Conservation (phyloP, 208 protist genomes). For the Sergeia podlipaevii region DNA sequence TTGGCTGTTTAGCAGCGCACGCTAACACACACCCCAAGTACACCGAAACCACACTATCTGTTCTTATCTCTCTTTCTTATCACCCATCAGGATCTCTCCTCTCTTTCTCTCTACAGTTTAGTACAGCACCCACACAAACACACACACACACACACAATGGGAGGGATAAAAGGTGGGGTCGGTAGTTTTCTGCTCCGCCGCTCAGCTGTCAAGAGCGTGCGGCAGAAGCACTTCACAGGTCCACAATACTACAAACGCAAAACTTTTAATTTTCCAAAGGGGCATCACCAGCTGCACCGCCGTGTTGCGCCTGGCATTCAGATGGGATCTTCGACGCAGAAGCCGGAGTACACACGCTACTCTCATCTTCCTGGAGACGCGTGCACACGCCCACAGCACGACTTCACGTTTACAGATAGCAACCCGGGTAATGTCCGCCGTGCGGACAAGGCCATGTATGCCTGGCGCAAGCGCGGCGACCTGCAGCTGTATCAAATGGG, state of each 20-base stretch:
- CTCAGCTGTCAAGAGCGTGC: constrained; percentile 54
- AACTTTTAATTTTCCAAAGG: constrained; percentile 57
- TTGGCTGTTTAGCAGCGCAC: too few species aligned
- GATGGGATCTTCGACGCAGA: constrained; percentile 50
- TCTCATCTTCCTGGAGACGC: constrained; percentile 61
- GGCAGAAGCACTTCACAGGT: constrained; percentile 71
- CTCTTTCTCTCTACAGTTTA: too few species aligned
- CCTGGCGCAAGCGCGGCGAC: constrained; percentile 52
- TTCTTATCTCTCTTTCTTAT: too few species aligned
- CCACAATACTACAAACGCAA: constrained; percentile 82
- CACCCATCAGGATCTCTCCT: too few species aligned
- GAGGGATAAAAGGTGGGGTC: constrained; percentile 68
- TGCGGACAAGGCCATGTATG: constrained; percentile 69
- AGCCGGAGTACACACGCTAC: constrained; percentile 60
- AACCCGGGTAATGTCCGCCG: constrained; percentile 7
- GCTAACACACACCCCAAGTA: too few species aligned
- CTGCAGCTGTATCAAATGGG: constrained; percentile 79
- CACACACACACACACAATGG: too few species aligned
- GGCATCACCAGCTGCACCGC: constrained; percentile 63
- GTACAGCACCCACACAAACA: too few species aligned
- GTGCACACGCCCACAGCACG: constrained; percentile 42
- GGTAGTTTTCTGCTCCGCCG: constrained; percentile 74
- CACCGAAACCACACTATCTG: too few species aligned
- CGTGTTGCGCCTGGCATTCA: constrained; percentile 48
- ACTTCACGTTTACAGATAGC: constrained; percentile 56